Evolutionary conservation across 495 filamentous ascomycete genomes (phyloP).

Genomic region (Bombardia bombarda): DNA sequence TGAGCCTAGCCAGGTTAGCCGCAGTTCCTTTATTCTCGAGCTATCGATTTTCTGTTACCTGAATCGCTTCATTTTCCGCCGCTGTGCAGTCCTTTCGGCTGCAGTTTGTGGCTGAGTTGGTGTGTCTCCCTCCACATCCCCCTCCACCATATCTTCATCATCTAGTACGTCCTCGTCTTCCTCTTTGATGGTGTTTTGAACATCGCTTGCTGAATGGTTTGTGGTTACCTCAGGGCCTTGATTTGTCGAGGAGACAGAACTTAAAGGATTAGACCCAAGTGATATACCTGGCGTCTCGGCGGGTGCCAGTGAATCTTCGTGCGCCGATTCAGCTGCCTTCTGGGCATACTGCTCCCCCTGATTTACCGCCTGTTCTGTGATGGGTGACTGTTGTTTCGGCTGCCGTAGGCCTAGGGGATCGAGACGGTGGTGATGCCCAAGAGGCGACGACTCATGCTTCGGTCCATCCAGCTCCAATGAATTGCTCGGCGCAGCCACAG

Average conservation of each 20-base stretch:
- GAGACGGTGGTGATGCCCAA: slow-evolving; percentile 32
- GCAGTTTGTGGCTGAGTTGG: slow-evolving; percentile 52
- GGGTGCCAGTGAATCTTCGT: slow-evolving; percentile 38
- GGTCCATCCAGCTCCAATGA: slow-evolving; percentile 25
- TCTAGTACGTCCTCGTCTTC: slow-evolving; percentile 47
- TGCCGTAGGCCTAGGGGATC: slow-evolving; percentile 40
- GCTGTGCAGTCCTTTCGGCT: slow-evolving; percentile 66
- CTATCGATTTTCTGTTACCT: slow-evolving; percentile 43
- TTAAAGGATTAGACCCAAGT: slow-evolving; percentile 32
- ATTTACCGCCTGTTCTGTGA: slow-evolving; percentile 31
- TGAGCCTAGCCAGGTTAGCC: slow-evolving; percentile 55
- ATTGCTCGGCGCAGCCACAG: slow-evolving; percentile 28
- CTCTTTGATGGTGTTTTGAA: slow-evolving; percentile 38
- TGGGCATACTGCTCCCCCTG: slow-evolving; percentile 29
- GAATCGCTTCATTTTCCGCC: slow-evolving; percentile 93
- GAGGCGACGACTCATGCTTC: slow-evolving; percentile 26
- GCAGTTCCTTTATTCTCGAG: slow-evolving; percentile 2
- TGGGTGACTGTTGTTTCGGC: slow-evolving; percentile 29
- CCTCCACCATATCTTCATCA: slow-evolving; percentile 43
- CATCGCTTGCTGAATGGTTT: slow-evolving; percentile 32
- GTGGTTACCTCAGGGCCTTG: slow-evolving; percentile 23
- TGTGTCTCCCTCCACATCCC: slow-evolving; percentile 32
- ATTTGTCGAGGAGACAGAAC: slow-evolving; percentile 32
- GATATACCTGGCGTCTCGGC: slow-evolving; percentile 32
- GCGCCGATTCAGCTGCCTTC: slow-evolving; percentile 29